Evolutionary conservation across 176 grass and related monocot genomes (phyloP).

Genomic region (Otatea glauca): DNA sequence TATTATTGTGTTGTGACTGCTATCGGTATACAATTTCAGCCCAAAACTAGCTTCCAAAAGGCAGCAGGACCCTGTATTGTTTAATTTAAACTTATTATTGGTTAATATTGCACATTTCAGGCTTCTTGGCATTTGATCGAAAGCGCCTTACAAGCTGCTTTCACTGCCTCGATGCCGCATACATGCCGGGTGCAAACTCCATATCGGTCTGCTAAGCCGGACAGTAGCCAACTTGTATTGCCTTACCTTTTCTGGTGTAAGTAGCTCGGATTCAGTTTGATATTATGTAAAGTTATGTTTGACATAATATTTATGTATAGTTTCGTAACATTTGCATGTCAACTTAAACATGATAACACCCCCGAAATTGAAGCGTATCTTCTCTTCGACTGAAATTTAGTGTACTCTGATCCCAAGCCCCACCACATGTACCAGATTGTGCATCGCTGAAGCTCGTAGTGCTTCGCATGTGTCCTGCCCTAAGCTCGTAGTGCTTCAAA

Average conservation of each 20-base stretch:
- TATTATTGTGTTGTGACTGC: slow-evolving; percentile 10
- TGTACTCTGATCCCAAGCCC: not conserved
- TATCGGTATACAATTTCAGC: slow-evolving; percentile 32
- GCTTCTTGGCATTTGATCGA: not conserved
- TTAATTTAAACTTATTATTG: slow-evolving; percentile 18
- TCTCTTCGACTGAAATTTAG: not conserved
- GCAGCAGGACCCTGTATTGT: slow-evolving; percentile 17
- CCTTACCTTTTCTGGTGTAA: not conserved
- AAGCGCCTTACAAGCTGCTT: not conserved
- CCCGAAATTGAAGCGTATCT: not conserved
- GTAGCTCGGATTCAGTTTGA: not conserved
- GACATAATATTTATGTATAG: not conserved
- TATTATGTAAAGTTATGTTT: not conserved
- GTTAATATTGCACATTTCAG: not conserved
- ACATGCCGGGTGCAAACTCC: not conserved
- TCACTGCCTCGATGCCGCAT: slow-evolving; percentile 9
- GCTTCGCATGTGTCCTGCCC: not conserved
- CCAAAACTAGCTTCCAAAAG: slow-evolving; percentile 37
- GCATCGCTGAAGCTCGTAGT: not conserved
- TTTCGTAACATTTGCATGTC: not conserved
- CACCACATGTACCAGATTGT: not conserved
- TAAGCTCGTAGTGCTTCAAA: too few species aligned
- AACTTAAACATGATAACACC: not conserved
- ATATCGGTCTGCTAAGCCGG: not conserved
- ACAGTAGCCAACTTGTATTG: not conserved